These are phyloP conservation scores for Elongisporangium undulatum DNA, from an alignment of 352 stramenopile genomes.

Conservation along the genomic window DNA sequence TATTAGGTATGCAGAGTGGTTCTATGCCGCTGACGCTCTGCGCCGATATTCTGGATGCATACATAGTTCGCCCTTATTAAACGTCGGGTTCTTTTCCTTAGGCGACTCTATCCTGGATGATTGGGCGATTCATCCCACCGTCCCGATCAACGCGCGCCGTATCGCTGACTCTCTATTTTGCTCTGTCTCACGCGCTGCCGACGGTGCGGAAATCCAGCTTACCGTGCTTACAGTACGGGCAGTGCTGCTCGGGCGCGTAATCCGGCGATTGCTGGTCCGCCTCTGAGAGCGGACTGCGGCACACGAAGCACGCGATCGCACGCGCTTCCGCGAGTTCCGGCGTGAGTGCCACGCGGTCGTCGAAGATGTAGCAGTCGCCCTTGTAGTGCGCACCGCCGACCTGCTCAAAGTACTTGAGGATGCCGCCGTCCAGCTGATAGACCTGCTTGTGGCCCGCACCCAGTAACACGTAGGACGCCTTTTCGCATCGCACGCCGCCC, in stretches of 20 bases:
- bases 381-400: conserved; percentile 63
- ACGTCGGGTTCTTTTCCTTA: neutral
- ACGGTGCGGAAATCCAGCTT: conserved; percentile 38
- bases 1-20: neutral
- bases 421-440: conserved; percentile 72
- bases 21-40: neutral
- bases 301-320: conserved; percentile 45
- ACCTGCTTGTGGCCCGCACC: conserved; percentile 51
- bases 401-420: conserved; percentile 79
- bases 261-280: conserved; percentile 40
- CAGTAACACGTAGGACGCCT: conserved; percentile 59
- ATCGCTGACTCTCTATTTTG: neutral
- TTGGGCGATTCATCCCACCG: neutral
- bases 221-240: conserved; percentile 48
- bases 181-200: neutral
- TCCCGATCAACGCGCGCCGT: neutral
- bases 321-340: conserved; percentile 43
- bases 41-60: neutral
- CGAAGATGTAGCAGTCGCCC: conserved; percentile 78
- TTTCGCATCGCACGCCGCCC: conserved; percentile 69
- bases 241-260: conserved; percentile 38
- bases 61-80: neutral
- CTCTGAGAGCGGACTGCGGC: conserved; percentile 46
- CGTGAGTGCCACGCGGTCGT: conserved; percentile 67
- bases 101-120: neutral